Percentiles rank a stretch among this genome's conserved stretches.
phyloP scores from a whole-genome alignment of 1,284 basidiomycete species.

The Pseudozyma thailandica region DNA sequence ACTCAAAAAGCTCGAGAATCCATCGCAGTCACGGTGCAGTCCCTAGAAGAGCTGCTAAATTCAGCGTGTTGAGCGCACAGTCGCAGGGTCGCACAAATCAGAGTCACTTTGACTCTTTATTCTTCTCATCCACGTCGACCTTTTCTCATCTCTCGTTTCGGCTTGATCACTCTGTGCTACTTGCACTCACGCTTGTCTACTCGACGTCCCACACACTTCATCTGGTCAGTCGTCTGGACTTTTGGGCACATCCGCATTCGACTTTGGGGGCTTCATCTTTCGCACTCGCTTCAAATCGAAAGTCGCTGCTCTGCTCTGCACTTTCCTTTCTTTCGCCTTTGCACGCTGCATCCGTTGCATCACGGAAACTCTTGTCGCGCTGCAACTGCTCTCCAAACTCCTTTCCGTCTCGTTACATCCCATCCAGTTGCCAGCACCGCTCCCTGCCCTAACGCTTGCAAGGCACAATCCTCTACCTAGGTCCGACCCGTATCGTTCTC shows the following conservation, averaged over 20 bases:
- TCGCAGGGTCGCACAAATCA: background rate
- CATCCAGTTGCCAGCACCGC: background rate
- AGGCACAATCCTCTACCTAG: conserved; percentile 1
- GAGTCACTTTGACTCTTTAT: background rate
- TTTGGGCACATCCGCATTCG: no score
- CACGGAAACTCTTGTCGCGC: background rate
- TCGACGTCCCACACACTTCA: background rate
- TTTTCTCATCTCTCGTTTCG: background rate
- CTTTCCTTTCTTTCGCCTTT: background rate
- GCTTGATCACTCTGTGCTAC: background rate
- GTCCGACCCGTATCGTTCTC: background rate
- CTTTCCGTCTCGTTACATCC: background rate
- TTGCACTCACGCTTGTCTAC: background rate
- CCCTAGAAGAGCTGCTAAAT: no score
- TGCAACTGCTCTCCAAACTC: background rate
- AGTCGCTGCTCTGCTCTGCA: background rate
- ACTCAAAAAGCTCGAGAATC: no score
- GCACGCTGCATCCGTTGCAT: background rate
- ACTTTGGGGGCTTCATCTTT: background rate
- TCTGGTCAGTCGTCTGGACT: background rate
- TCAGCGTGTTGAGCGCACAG: no score
- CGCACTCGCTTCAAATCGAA: background rate
- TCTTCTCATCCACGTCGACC: conserved; percentile 3
- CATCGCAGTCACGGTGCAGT: no score
- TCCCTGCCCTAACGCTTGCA: no score